Evolutionary conservation across 2,329 filamentous ascomycete species (phyloP), one percentile per base, ranked within the genome.

Genomic region (Sclerotinia sclerotiorum): DNA sequence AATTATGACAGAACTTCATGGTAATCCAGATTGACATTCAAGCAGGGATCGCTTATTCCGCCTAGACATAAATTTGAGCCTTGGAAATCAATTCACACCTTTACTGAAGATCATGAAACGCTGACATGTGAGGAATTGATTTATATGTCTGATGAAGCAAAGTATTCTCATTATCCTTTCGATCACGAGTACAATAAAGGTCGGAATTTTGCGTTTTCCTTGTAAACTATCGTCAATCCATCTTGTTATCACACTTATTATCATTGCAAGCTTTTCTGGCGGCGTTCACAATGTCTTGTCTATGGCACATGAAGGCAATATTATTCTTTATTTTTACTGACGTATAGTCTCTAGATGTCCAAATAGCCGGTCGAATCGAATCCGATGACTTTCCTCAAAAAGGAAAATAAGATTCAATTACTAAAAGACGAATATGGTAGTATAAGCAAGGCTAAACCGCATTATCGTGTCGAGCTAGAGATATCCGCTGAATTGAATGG

Each of bases 111-210:
- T 10, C 21, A 29, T 17, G 32, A 65, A 24, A 24, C 6, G 6
- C 60, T 73, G 5, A 46, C 57, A 8, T 73, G 71, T 46, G 70
- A 73, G 57, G 72, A 73, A 35, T 19, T 72, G 1, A 49, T 73
- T 6, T 72, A 68, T 44, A 69, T 72, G 13, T 67, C 65, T 3
- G 72, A 72, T 52, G 17, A 55, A 3, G 56, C 55, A 3, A 72
- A 65, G 0, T 44, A 69, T 48, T 68, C 69, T 11, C 62, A 71
- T 56, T 70, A 65, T 55, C 21, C 35, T 21, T 17, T 64, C 1
- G n/a, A 24, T 3, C 51, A 73, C 51, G 42, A 48, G 6, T 29
- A 55, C 32, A 72, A 72, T 39, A 69, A 65, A 64, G 69, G 68
- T 71, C 65, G 32, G 15, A 32, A 17, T 5, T 21, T 27, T 11